A percentile compares a stretch with the other conserved stretches of the same genome.
Evolutionary conservation across 306 rosid genomes (phyloP).

Genomic region (Bauhinia variegata): DNA sequence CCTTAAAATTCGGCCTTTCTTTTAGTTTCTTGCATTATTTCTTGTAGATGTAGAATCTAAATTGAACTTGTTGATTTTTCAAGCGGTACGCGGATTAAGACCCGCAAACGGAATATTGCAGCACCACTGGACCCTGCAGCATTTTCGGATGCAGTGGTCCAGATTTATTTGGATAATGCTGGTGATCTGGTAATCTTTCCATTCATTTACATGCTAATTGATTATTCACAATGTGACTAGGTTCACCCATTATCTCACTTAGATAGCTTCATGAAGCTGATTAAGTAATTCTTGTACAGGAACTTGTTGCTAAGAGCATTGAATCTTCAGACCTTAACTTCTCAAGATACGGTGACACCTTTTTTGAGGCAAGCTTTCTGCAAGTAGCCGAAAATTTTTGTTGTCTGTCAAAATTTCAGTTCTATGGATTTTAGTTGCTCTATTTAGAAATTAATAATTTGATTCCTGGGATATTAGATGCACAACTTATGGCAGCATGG

Average conservation of each 20-base stretch:
- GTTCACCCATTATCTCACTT: not conserved
- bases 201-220: slow-evolving; percentile 20
- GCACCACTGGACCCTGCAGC: slow-evolving; percentile 99
- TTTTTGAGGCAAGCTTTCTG: slow-evolving; percentile 74
- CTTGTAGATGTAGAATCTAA: not conserved
- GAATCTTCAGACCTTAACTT: slow-evolving; percentile 93
- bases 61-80: not conserved
- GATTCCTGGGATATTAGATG: not conserved
- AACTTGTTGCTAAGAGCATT: slow-evolving; percentile 83
- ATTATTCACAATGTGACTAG: not conserved
- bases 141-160: slow-evolving; percentile 99
- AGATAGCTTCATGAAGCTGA: slow-evolving; percentile 24
- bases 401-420: not conserved
- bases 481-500: not conserved
- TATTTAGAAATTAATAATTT: slow-evolving; percentile 4
- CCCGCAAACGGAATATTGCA: slow-evolving; percentile 99
- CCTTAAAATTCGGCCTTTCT: not conserved
- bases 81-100: slow-evolving; percentile 99
- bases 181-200: slow-evolving; percentile 89
- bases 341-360: slow-evolving; percentile 99
- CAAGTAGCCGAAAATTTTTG: not conserved
- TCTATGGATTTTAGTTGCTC: slow-evolving; percentile 5
- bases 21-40: not conserved
- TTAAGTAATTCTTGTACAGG: slow-evolving; percentile 49
- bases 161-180: slow-evolving; percentile 99